A percentile compares a stretch with the other conserved stretches of the same genome.
These are phyloP conservation scores for Biscogniauxia sp. DNA, from an alignment of 2,329 filamentous ascomycete genomes.

Conservation along the genomic window DNA sequence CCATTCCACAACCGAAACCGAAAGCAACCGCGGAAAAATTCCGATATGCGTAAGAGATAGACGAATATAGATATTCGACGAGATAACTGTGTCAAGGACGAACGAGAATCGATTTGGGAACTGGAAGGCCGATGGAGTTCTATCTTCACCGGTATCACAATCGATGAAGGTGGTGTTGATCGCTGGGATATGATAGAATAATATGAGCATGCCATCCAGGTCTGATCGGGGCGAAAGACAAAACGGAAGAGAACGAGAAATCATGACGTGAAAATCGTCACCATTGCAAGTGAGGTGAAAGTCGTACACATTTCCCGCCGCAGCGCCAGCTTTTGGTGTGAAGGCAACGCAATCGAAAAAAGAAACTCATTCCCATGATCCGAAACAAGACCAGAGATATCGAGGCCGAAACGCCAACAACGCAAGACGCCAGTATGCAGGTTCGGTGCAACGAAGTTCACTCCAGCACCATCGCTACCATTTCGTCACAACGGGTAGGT, in stretches of 20 bases:
- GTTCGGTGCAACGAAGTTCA: slow-evolving; percentile 22
- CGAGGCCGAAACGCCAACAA: slow-evolving; percentile 33
- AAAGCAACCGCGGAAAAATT: slow-evolving; percentile 12
- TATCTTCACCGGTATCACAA: neutral
- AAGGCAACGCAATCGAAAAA: slow-evolving; percentile 24
- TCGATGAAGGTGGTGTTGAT: neutral
- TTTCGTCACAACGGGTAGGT: neutral
- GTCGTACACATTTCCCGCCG: slow-evolving; percentile 21
- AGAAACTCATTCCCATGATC: slow-evolving; percentile 15
- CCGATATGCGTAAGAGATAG: slow-evolving; percentile 15
- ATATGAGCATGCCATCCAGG: slow-evolving; percentile 14
- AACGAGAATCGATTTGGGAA: slow-evolving; percentile 8
- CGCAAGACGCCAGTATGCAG: slow-evolving; percentile 35
- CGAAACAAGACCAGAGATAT: slow-evolving; percentile 28
- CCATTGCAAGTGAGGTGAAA: slow-evolving; percentile 22
- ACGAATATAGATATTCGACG: slow-evolving; percentile 9
- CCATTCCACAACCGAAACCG: slow-evolving; percentile 16
- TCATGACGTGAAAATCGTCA: slow-evolving; percentile 26
- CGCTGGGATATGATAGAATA: slow-evolving; percentile 5
- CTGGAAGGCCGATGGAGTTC: neutral
- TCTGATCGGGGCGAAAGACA: slow-evolving; percentile 15
- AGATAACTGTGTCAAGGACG: slow-evolving; percentile 21
- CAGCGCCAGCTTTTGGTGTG: slow-evolving; percentile 26
- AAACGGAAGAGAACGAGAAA: slow-evolving; percentile 16
- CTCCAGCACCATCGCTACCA: slow-evolving; percentile 5